Evolutionary conservation across 352 stramenopile species (phyloP).

Genomic region (Globisporangium orthogonon): DNA sequence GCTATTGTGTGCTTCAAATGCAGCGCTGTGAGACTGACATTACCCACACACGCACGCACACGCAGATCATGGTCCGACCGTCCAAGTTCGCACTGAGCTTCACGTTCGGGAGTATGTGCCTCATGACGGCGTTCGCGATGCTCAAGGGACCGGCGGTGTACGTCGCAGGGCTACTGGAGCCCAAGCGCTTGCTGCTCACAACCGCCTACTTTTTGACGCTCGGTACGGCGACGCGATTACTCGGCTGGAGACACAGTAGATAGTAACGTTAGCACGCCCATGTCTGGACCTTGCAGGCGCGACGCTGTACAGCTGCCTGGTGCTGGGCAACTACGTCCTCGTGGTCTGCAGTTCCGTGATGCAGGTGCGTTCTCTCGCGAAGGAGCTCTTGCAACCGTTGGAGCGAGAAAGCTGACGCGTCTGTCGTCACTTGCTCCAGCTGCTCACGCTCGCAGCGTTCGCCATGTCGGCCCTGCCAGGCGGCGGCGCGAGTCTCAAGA

Average conservation of each 20-base stretch:
- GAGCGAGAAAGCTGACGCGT: too few species aligned
- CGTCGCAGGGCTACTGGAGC: conserved; percentile 46
- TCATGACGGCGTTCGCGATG: conserved; percentile 72
- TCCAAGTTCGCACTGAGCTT: conserved; percentile 84
- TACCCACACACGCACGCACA: background rate
- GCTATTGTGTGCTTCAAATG: too few species aligned
- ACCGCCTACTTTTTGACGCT: conserved; percentile 65
- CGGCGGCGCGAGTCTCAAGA: conserved; percentile 56
- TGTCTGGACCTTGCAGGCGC: conserved; percentile 20
- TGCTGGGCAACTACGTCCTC: conserved; percentile 77
- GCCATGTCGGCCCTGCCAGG: conserved; percentile 55
- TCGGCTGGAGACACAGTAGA: too few species aligned
- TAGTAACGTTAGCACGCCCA: too few species aligned
- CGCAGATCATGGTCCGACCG: conserved; percentile 64
- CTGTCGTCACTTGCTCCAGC: conserved; percentile 18
- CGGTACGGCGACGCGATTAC: conserved; percentile 20
- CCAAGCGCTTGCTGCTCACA: conserved; percentile 56
- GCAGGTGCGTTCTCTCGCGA: conserved; percentile 16
- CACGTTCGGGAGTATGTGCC: conserved; percentile 71
- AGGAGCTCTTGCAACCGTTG: too few species aligned
- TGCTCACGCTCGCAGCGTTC: conserved; percentile 53
- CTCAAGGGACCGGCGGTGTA: conserved; percentile 65
- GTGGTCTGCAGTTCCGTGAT: conserved; percentile 72
- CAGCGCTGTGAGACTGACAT: background rate
- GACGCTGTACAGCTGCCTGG: conserved; percentile 78